Base-by-base conservation (phyloP, 257 asterid species). In the Solanum piurae region DNA sequence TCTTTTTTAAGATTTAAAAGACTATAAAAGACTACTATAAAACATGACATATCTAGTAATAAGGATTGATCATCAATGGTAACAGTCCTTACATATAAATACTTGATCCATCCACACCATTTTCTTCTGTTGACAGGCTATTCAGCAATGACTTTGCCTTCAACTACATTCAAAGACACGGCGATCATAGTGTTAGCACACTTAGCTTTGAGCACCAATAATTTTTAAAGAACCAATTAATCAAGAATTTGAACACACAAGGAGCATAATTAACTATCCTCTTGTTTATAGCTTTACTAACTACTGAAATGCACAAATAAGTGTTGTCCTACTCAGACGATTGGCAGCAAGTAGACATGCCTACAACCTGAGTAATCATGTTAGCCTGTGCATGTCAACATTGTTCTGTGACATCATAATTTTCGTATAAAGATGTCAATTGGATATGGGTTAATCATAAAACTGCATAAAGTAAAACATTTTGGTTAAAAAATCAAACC, bases 101-200 rank as follows among this genome's bases (percentile, higher is more conserved):
- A 12, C 88, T 92, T 33, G 98, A 89, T 83, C 99, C 98, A 91
- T 97, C 98, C 49, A 95, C 95, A 87, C 98, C 95, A 89, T 92
- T 90, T 66, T 91, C 86, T 84, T 95, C 93, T 88, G 87, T 95
- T 11, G 94, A 87, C 88, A 97, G 90, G 90, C 91, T 89, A 88
- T 92, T 94, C 60, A 97, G 94, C 92, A 90, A 88, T 77, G 88
- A 84, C 92, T 90, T 93, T 68, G 99, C 99, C 91, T 94, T 97
- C 89, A 93, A 89, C 99, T 96, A 94, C 92, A 94, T n/a, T 62
- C 60, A 85, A 80, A 44, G 31, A 91, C 60, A 88, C 2, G 11
- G 23, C 10, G 6, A 82, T 31, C 69, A 52, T 82, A 31, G 1
- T 31, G 86, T 49, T 52, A 49, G 31, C 31, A 82, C 12, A 9